Evolutionary conservation across 805 yeast species (phyloP), one percentile per base, ranked within the genome.

Genomic region (Metschnikowia amazonensis): DNA sequence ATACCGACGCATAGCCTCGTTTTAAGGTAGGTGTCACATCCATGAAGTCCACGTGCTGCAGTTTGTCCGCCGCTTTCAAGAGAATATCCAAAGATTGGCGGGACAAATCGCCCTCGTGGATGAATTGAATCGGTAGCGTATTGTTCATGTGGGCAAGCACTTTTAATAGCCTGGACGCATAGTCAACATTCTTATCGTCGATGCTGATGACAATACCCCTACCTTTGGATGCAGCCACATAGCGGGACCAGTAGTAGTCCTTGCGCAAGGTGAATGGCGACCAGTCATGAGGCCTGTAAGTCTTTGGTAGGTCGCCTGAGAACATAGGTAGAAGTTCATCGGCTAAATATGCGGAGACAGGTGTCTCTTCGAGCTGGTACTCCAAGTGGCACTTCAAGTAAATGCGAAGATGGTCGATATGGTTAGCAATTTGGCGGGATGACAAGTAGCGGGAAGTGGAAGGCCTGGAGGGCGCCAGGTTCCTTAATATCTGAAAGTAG

Each of bases 11-110:
- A 44, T 47, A 55, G 0, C 48, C 54, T 3, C 49, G 45, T 0
- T 46, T 42, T 24, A 69, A 46, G 4, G 60, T 36, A 2, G 47
- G 49, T 16, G 50, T 51, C 10, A 66, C 53, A 44, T 48, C 50
- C 42, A 50, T 40, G 11, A 52, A 52, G 23, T 42, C 46, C 20
- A 52, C 48, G 2, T 24, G 20, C 34, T 50, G 55, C 31, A 14
- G 23, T 11, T 43, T 36, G 7, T 44, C 44, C 8, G 42, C 49
- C 3, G 47, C 53, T 11, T 24, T 23, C 17, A 29, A n/a, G 24
- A 35, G 42, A 4, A 44, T 21, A 7, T 20, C 34, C 27, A 44
- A 36, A 2, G 53, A 42, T 6, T 35, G 16, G 1, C 33, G 32
- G 3, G 53, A 47, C 42, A 52, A 44, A 29, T 48, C 54, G 1